Evolutionary conservation across 768 basidiomycete genomes (phyloP).

Genomic region (Trametes villosa): DNA sequence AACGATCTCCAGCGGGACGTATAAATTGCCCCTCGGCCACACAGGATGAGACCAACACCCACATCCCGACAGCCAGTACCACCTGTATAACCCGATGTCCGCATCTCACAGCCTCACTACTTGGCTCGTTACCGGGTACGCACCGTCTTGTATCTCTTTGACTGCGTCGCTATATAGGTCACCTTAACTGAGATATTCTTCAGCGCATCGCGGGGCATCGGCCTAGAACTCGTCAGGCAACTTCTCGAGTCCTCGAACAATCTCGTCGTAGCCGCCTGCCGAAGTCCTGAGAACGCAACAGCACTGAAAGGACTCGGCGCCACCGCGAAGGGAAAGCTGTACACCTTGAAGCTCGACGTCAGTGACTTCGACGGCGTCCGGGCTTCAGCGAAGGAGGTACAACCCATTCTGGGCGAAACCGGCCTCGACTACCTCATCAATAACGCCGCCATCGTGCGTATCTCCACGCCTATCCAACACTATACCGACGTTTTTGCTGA

Average conservation of each 20-base stretch:
- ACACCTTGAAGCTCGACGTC: slow-evolving; percentile 39
- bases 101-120: not conserved
- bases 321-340: slow-evolving; percentile 29
- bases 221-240: slow-evolving; percentile 27
- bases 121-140: not conserved
- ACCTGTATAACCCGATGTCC: too few species aligned
- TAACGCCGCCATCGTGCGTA: slow-evolving; percentile 29
- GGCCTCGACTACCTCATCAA: slow-evolving; percentile 45
- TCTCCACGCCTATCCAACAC: not conserved
- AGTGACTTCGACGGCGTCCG: slow-evolving; percentile 31
- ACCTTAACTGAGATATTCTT: not conserved
- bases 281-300: slow-evolving; percentile 29
- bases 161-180: not conserved
- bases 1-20: too few species aligned
- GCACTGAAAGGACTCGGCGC: slow-evolving; percentile 28
- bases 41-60: too few species aligned
- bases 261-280: slow-evolving; percentile 36
- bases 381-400: slow-evolving; percentile 26
- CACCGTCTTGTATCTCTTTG: not conserved
- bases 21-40: too few species aligned
- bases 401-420: slow-evolving; percentile 29
- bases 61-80: too few species aligned
- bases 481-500: not conserved
- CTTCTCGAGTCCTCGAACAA: slow-evolving; percentile 26
- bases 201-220: slow-evolving; percentile 38